Evolutionary conservation across 2,329 filamentous ascomycete species (phyloP).

Genomic region (Huntiella decipiens): DNA sequence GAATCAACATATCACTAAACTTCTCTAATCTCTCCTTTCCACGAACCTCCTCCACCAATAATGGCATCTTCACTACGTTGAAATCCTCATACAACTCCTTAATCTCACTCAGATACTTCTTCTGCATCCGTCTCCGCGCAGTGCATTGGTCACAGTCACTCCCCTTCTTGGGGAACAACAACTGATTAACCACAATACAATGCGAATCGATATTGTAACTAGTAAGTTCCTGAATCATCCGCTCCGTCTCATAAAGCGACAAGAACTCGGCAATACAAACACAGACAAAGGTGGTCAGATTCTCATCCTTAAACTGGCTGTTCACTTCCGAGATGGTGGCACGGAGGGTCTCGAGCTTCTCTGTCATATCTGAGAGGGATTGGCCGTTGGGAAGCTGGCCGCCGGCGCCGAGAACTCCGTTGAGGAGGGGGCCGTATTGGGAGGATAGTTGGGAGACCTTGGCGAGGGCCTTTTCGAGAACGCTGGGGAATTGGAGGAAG

Average conservation of each 20-base stretch:
- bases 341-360: slow-evolving; percentile 84
- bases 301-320: slow-evolving; percentile 91
- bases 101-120: slow-evolving; percentile 97
- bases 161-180: slow-evolving; percentile 73
- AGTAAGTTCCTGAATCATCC: slow-evolving; percentile 96
- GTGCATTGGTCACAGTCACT: slow-evolving; percentile 91
- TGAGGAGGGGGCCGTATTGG: slow-evolving; percentile 91
- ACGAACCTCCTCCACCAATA: slow-evolving; percentile 86
- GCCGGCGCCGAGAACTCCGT: slow-evolving; percentile 70
- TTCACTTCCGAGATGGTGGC: slow-evolving; percentile 93
- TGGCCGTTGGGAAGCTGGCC: slow-evolving; percentile 70
- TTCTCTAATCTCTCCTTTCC: slow-evolving; percentile 86
- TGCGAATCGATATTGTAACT: slow-evolving; percentile 92
- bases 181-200: slow-evolving; percentile 93
- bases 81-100: slow-evolving; percentile 92
- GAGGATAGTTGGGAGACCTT: slow-evolving; percentile 87
- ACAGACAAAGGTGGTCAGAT: slow-evolving; percentile 91
- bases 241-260: slow-evolving; percentile 92
- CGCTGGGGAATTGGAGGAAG: slow-evolving; percentile 94
- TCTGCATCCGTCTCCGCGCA: slow-evolving; percentile 91
- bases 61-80: slow-evolving; percentile 95
- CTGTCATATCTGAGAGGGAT: slow-evolving; percentile 76
- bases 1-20: slow-evolving; percentile 71
- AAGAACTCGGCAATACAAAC: slow-evolving; percentile 97
- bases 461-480: slow-evolving; percentile 94